Conservation (phyloP, 1,284 basidiomycete species). For the Cryptococcus sp. region DNA sequence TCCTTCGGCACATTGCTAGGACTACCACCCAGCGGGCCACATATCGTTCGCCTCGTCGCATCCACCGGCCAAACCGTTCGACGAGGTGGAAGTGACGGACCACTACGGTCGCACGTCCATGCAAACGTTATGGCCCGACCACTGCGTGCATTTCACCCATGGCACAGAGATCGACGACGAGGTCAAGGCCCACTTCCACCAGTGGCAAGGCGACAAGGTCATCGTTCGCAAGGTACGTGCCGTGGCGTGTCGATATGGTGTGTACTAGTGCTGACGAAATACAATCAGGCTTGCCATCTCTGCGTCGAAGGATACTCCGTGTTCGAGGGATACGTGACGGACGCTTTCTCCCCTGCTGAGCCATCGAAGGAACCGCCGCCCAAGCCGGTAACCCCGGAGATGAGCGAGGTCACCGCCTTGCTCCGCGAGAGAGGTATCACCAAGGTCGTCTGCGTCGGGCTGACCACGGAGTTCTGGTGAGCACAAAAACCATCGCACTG, state of each 20-base stretch:
- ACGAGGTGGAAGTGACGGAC: conserved; percentile 49
- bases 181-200: conserved; percentile 23
- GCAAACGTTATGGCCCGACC: conserved; percentile 62
- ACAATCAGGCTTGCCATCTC: conserved; percentile 48
- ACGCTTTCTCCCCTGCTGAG: conserved; percentile 18
- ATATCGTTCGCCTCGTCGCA: conserved; percentile 68
- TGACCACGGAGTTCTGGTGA: conserved; percentile 65
- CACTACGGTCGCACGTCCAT: conserved; percentile 36
- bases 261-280: not conserved
- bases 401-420: conserved; percentile 35
- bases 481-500: conserved; percentile 8
- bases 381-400: conserved; percentile 7
- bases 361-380: conserved; percentile 4
- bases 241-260: not conserved
- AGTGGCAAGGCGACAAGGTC: conserved; percentile 27
- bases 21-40: conserved; percentile 62
- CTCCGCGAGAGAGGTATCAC: conserved; percentile 53
- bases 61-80: conserved; percentile 53
- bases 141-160: conserved; percentile 50
- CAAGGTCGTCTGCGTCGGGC: conserved; percentile 60
- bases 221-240: conserved; percentile 40
- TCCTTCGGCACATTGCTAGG: conserved; percentile 25
- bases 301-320: conserved; percentile 62
- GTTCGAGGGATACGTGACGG: conserved; percentile 48
- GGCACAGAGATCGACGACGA: conserved; percentile 43